Conservation (phyloP, 1,139 yeast species). For the Maudiozyma humilis region DNA sequence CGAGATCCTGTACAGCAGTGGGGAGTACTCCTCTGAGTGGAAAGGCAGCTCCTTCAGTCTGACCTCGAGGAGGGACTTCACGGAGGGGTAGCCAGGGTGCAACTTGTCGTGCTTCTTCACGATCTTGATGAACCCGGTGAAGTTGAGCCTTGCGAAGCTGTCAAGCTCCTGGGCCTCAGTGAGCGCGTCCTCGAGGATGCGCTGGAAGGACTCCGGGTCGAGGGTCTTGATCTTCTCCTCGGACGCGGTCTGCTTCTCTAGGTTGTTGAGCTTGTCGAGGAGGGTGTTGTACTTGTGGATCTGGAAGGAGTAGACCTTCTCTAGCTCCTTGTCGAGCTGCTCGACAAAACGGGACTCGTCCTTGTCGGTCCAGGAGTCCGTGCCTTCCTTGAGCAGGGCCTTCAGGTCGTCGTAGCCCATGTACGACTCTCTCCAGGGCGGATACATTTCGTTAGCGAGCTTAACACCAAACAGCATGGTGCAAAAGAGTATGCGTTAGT, state of each 20-base stretch:
- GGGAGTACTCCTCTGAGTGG: constrained; percentile 92
- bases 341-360: constrained; percentile 81
- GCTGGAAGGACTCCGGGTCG: constrained; percentile 40
- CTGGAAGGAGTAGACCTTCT: constrained; percentile 89
- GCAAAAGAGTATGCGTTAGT: too few relatives aligned
- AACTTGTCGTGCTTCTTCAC: constrained; percentile 93
- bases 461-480: constrained; percentile 83
- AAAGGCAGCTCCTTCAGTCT: constrained; percentile 82
- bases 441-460: constrained; percentile 69
- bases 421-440: constrained; percentile 84
- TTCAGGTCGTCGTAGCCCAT: constrained; percentile 73
- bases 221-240: constrained; percentile 26
- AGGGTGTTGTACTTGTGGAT: constrained; percentile 60
- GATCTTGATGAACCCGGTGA: constrained; percentile 88
- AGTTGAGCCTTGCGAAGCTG: constrained; percentile 81
- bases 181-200: constrained; percentile 62
- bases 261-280: constrained; percentile 51
- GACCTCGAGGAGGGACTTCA: constrained; percentile 79
- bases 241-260: constrained; percentile 43
- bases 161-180: constrained; percentile 78
- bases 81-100: constrained; percentile 70
- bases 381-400: constrained; percentile 70
- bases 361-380: constrained; percentile 53
- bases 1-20: constrained; percentile 75
- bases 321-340: constrained; percentile 76